Conservation (phyloP, 192 early-diverging fungal genomes). For the Borealophlyctis nickersoniae region DNA sequence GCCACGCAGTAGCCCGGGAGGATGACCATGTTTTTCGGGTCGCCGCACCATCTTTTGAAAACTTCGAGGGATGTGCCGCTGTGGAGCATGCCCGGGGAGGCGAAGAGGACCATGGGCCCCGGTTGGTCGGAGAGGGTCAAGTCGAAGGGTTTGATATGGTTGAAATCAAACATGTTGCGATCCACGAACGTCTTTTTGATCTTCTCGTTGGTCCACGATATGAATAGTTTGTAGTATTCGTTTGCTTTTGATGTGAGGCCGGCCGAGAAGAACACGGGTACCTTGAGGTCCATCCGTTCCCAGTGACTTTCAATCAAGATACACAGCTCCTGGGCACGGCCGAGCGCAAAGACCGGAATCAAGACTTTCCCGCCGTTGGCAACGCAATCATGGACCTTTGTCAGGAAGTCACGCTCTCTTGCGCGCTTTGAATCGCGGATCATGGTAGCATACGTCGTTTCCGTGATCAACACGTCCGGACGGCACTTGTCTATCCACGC, state of each 20-base stretch:
- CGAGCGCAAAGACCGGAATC: constrained; percentile 97
- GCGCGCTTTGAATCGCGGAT: constrained; percentile 91
- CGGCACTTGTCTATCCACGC: constrained; percentile 94
- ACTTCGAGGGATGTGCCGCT: constrained; percentile 90
- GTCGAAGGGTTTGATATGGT: constrained; percentile 85
- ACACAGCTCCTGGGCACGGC: constrained; percentile 95
- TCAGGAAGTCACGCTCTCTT: constrained; percentile 89
- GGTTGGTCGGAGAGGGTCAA: constrained; percentile 65
- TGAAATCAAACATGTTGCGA: constrained; percentile 95
- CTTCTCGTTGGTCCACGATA: constrained; percentile 98
- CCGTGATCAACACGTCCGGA: constrained; percentile 92
- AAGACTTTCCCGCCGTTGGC: constrained; percentile 52
- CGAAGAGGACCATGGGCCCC: constrained; percentile 93
- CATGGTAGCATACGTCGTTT: constrained; percentile 95
- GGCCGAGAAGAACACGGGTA: constrained; percentile 94
- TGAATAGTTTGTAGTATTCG: constrained; percentile 95
- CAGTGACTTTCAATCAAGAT: constrained; percentile 94
- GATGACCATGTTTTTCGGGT: constrained; percentile 94
- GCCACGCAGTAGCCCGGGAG: constrained; percentile 97
- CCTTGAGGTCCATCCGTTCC: constrained; percentile 87
- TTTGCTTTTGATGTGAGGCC: constrained; percentile 93
- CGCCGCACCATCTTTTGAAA: constrained; percentile 92
- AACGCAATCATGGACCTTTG: constrained; percentile 86
- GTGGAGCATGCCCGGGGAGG: constrained; percentile 98
- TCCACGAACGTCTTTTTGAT: constrained; percentile 91